Conservation (phyloP, 73 alveolate genomes). For the Uronychia setigera region DNA sequence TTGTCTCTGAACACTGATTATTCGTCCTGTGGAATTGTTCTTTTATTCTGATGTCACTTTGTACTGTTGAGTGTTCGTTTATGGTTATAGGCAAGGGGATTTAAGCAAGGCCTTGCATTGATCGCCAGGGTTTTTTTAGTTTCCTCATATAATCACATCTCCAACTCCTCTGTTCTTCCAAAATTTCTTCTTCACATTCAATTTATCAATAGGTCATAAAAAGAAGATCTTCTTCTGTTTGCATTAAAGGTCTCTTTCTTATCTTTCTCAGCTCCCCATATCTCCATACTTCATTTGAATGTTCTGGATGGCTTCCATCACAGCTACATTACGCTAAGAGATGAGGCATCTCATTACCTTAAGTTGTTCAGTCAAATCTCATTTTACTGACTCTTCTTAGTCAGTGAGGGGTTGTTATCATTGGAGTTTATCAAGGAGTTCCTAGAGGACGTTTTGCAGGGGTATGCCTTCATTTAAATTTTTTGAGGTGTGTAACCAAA, state of each 20-base stretch:
- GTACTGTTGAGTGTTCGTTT: too few species aligned
- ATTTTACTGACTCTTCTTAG: background rate
- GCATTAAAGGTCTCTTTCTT: background rate
- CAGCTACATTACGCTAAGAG: background rate
- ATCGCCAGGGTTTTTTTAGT: background rate
- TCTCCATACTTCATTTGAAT: background rate
- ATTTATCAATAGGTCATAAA: background rate
- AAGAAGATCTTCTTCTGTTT: background rate
- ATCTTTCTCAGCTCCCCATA: background rate
- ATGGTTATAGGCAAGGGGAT: too few species aligned
- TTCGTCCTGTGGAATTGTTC: background rate
- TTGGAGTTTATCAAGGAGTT: background rate
- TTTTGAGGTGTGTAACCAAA: background rate
- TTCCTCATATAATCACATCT: background rate
- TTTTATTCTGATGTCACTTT: too few species aligned
- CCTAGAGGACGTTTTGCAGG: background rate
- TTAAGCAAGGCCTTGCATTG: background rate
- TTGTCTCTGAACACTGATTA: background rate
- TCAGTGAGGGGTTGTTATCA: background rate
- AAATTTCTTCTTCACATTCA: background rate
- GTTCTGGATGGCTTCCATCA: background rate
- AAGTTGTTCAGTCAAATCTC: too few species aligned
- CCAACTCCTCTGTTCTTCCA: background rate
- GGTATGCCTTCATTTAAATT: background rate
- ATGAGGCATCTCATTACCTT: background rate